Evolutionary conservation across 352 stramenopile genomes (phyloP).

Genomic region (Phytophthora macrochlamydospora): DNA sequence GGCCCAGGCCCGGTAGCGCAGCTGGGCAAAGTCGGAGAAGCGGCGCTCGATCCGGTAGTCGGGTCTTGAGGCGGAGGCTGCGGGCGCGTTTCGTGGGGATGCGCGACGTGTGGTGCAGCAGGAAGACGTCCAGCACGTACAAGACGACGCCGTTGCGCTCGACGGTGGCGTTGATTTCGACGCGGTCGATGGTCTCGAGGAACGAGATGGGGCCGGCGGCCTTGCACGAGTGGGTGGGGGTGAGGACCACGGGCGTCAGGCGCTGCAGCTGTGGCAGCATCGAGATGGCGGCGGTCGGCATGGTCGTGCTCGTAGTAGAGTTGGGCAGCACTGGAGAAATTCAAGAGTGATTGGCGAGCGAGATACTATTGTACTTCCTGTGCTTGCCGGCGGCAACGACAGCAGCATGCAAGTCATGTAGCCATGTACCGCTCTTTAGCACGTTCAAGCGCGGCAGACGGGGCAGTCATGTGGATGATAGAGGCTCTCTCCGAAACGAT

Average conservation of each 20-base stretch:
- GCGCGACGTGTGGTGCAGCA: slow-evolving; percentile 55
- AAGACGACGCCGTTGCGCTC: slow-evolving; percentile 46
- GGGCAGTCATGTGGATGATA: background rate
- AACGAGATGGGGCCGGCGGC: slow-evolving; percentile 36
- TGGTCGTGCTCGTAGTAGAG: background rate
- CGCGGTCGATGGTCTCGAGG: slow-evolving; percentile 44
- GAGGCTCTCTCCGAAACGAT: background rate
- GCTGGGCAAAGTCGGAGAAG: slow-evolving; percentile 50
- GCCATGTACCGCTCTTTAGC: background rate
- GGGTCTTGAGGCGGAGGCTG: slow-evolving; percentile 25
- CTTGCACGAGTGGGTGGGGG: slow-evolving; percentile 27
- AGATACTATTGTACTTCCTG: no score
- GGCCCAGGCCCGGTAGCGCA: slow-evolving; percentile 47
- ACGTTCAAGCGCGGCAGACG: slow-evolving; percentile 1
- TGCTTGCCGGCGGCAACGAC: no score
- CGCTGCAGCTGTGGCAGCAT: slow-evolving; percentile 61
- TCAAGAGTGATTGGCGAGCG: background rate
- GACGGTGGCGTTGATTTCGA: slow-evolving; percentile 47
- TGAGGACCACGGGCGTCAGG: slow-evolving; percentile 68
- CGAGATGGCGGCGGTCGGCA: slow-evolving; percentile 10
- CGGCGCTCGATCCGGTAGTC: slow-evolving; percentile 54
- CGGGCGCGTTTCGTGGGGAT: slow-evolving; percentile 55
- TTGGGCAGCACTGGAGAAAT: background rate
- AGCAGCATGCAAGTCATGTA: background rate
- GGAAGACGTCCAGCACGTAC: slow-evolving; percentile 62